phyloP scores from a whole-genome alignment of 2,329 filamentous ascomycete genomes.

The Neurospora sp. region DNA sequence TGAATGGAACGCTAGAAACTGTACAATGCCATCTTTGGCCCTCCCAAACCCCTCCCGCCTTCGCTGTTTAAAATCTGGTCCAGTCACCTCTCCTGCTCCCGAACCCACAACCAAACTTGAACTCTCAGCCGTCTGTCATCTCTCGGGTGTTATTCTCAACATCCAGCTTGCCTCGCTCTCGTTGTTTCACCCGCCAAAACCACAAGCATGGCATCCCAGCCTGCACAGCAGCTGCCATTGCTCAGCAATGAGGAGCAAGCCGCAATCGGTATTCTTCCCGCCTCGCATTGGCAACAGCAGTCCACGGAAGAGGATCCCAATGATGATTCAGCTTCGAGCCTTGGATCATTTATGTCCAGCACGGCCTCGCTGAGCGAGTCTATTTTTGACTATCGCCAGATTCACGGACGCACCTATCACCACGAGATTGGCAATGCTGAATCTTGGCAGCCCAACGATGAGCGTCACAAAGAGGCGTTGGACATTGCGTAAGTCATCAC shows the following conservation, averaged over 20 bases:
- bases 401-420: slow-evolving; percentile 25
- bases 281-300: slow-evolving; percentile 4
- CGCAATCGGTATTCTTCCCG: slow-evolving; percentile 1
- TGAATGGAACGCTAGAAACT: no score
- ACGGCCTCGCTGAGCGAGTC: slow-evolving; percentile 4
- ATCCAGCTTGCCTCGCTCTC: no score
- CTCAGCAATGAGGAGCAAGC: not conserved
- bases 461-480: slow-evolving; percentile 22
- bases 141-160: no score
- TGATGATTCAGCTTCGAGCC: not conserved
- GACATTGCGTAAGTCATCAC: slow-evolving; percentile 19
- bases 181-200: not conserved
- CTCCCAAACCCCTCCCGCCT: no score
- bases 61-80: no score
- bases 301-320: not conserved
- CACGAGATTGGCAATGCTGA: slow-evolving; percentile 18
- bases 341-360: slow-evolving; percentile 19
- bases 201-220: not conserved
- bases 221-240: not conserved
- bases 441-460: slow-evolving; percentile 25
- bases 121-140: no score
- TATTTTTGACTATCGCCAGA: slow-evolving; percentile 22
- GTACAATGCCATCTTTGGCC: no score
- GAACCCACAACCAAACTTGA: no score
- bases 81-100: no score